Percentiles rank a stretch among this genome's conserved stretches.
Conservation (phyloP, 805 yeast species). For the Kuraishia molischiana region DNA sequence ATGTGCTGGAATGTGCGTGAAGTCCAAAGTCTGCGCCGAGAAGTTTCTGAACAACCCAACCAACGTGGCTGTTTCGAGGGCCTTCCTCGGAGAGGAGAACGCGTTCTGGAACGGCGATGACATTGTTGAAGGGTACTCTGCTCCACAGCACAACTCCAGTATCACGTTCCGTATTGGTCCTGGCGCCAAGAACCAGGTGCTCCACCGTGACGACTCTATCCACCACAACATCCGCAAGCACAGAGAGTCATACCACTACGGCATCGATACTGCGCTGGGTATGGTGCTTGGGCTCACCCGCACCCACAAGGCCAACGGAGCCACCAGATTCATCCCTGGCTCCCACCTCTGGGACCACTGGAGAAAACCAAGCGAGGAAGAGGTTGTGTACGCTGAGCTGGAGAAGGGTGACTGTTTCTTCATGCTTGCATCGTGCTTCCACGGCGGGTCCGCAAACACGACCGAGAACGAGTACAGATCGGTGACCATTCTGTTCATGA, state of each 20-base stretch:
- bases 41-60: slow-evolving; percentile 10
- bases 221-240: slow-evolving; percentile 13
- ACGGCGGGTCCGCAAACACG: slow-evolving; percentile 20
- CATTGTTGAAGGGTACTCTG: slow-evolving; percentile 11
- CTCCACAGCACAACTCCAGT: slow-evolving; percentile 11
- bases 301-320: slow-evolving; percentile 17
- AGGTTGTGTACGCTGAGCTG: slow-evolving; percentile 16
- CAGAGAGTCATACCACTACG: slow-evolving; percentile 10
- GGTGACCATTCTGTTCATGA: slow-evolving; percentile 17
- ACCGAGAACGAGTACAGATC: slow-evolving; percentile 17
- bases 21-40: slow-evolving; percentile 11
- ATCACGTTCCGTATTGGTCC: slow-evolving; percentile 16
- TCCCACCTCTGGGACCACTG: slow-evolving; percentile 23
- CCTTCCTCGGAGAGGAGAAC: slow-evolving; percentile 12
- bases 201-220: slow-evolving; percentile 16
- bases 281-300: slow-evolving; percentile 11
- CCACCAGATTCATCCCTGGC: slow-evolving; percentile 22
- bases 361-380: slow-evolving; percentile 13
- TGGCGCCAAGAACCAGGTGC: slow-evolving; percentile 14
- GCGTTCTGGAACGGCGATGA: slow-evolving; percentile 14
- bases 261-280: slow-evolving; percentile 14
- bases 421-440: slow-evolving; percentile 20
- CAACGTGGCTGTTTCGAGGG: slow-evolving; percentile 9
- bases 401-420: slow-evolving; percentile 21
- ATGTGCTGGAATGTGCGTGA: slow-evolving; percentile 13